A percentile compares a stretch with the other conserved stretches of the same genome.
These are phyloP conservation scores for Dipteronia sinensis DNA, from an alignment of 345 rosid genomes.

Conservation along the genomic window DNA sequence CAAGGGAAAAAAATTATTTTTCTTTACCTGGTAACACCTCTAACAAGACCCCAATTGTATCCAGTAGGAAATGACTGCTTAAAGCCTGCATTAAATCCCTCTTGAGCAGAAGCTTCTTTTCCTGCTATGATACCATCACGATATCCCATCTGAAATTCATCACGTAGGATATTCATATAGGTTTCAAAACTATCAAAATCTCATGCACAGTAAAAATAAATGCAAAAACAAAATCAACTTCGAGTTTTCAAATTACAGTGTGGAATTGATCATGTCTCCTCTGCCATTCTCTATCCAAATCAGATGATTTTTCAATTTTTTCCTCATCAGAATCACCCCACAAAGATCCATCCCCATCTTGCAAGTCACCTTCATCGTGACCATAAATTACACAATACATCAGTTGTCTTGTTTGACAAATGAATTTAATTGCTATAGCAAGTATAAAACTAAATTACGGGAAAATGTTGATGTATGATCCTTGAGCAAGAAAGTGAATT, in stretches of 20 bases:
- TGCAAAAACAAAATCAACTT: neutral
- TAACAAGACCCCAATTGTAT: conserved; percentile 70
- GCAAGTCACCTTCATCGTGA: conserved; percentile 27
- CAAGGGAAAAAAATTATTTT: neutral
- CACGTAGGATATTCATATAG: neutral
- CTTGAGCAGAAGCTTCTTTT: conserved; percentile 72
- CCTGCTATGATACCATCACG: conserved; percentile 82
- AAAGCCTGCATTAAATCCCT: conserved; percentile 79
- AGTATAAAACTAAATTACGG: neutral
- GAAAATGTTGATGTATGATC: neutral
- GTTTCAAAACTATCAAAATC: conserved; percentile 3
- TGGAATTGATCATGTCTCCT: conserved; percentile 47
- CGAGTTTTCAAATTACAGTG: conserved; percentile 33
- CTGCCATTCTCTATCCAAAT: conserved; percentile 52
- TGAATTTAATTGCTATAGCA: neutral
- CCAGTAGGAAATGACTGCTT: conserved; percentile 65
- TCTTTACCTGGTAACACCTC: conserved; percentile 78
- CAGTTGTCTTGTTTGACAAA: neutral
- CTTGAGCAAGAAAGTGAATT: neutral
- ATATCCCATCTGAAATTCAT: conserved; percentile 59
- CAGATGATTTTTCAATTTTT: conserved; percentile 34
- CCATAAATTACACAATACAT: conserved; percentile 24
- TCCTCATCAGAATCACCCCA: conserved; percentile 58
- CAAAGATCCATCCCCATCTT: conserved; percentile 39
- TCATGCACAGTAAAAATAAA: neutral